phyloP scores from a whole-genome alignment of 257 asterid genomes.

The Rehmannia glutinosa region DNA sequence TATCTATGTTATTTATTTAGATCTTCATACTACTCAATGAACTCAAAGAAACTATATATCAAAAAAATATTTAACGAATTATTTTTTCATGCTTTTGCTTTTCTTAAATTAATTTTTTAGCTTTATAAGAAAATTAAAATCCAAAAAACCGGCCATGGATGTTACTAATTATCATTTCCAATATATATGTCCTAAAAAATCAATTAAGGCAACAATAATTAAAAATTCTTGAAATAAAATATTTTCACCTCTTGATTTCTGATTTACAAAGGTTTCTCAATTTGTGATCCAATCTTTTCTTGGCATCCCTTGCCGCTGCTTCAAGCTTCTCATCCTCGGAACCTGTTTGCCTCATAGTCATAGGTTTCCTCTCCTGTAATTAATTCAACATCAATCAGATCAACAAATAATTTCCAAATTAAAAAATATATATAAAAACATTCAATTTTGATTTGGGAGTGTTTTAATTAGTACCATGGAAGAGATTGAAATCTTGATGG shows the following conservation, averaged over 20 bases:
- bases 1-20: too few species aligned
- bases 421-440: not conserved
- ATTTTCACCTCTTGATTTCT: not conserved
- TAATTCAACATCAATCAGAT: too few species aligned
- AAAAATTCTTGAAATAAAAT: not conserved
- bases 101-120: too few species aligned
- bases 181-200: not conserved
- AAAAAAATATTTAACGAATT: too few species aligned
- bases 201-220: too few species aligned
- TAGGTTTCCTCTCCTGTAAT: slow-evolving; percentile 29
- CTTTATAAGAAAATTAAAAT: too few species aligned
- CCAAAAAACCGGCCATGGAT: too few species aligned
- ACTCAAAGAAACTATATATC: too few species aligned
- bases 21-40: too few species aligned
- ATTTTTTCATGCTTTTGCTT: too few species aligned
- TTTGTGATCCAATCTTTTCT: slow-evolving; percentile 27
- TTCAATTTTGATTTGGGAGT: not conserved
- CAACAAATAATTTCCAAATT: not conserved
- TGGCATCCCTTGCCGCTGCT: slow-evolving; percentile 26
- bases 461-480: slow-evolving; percentile 25
- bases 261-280: slow-evolving; percentile 9
- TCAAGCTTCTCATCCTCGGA: slow-evolving; percentile 26
- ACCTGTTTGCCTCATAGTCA: not conserved
- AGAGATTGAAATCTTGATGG: slow-evolving; percentile 22
- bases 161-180: too few species aligned